phyloP scores from a whole-genome alignment of 2,329 filamentous ascomycete species.

The Cytospora leucostoma region DNA sequence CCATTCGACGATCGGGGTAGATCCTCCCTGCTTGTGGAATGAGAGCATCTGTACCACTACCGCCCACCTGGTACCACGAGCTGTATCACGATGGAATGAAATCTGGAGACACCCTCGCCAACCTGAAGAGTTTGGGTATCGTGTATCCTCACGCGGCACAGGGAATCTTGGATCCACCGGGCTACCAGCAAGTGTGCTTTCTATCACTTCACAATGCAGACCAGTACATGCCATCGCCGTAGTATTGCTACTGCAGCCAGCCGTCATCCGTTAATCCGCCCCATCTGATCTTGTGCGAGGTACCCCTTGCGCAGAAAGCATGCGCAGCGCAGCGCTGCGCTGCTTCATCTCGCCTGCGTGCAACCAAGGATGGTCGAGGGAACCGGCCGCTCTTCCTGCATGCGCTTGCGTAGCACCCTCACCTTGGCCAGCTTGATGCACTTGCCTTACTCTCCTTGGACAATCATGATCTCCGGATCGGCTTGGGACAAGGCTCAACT shows the following conservation, averaged over 20 bases:
- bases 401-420: not conserved
- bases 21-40: not conserved
- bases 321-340: slow-evolving; percentile 6
- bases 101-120: slow-evolving; percentile 12
- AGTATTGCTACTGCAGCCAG: slow-evolving; percentile 20
- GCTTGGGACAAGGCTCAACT: not conserved
- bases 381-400: slow-evolving; percentile 5
- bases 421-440: not conserved
- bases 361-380: slow-evolving; percentile 14
- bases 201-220: not conserved
- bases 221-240: slow-evolving; percentile 20
- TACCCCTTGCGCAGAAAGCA: slow-evolving; percentile 13
- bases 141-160: slow-evolving; percentile 5
- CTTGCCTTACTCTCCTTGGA: not conserved
- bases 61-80: slow-evolving; percentile 17
- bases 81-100: slow-evolving; percentile 18
- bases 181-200: not conserved
- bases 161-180: not conserved
- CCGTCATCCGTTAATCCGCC: slow-evolving; percentile 17
- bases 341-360: slow-evolving; percentile 8
- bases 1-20: not conserved
- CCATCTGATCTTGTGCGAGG: slow-evolving; percentile 18
- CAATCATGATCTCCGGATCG: not conserved
- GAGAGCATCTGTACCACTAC: slow-evolving; percentile 3
- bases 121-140: not conserved